phyloP scores from a whole-genome alignment of 2,329 filamentous ascomycete species.

The Pezicula carpinea region DNA sequence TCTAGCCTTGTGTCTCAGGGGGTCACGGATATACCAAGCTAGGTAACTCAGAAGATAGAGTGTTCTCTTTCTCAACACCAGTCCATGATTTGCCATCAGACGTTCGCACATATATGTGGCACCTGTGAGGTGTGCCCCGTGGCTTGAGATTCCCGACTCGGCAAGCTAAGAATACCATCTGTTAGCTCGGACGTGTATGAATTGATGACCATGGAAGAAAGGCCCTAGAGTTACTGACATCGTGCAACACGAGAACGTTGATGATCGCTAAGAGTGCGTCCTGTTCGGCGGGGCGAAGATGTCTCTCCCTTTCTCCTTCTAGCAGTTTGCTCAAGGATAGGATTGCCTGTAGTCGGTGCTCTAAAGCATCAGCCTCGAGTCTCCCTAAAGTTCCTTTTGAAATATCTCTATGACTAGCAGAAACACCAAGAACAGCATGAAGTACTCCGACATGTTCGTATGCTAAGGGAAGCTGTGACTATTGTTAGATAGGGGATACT shows the following conservation, averaged over 20 bases:
- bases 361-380: constrained; percentile 1
- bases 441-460: constrained; percentile 1
- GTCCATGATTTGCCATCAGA: not conserved
- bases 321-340: not conserved
- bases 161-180: not conserved
- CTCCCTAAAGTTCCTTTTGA: not conserved
- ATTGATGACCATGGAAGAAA: not conserved
- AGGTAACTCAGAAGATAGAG: not conserved
- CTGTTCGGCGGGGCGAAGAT: not conserved
- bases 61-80: not conserved
- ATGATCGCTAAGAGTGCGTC: not conserved
- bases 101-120: constrained; percentile 1
- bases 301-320: not conserved
- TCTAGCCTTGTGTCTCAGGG: no score
- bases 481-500: not conserved
- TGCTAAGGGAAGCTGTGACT: not conserved
- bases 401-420: constrained; percentile 1
- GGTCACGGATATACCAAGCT: not conserved
- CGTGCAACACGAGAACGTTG: constrained; percentile 1
- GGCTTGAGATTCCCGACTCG: not conserved
- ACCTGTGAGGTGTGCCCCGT: not conserved
- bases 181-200: not conserved
- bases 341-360: constrained; percentile 1
- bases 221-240: not conserved
- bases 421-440: constrained; percentile 2